Evolutionary conservation across 805 yeast species (phyloP), one percentile per base, ranked within the genome.

Genomic region (Kazachstania bromeliacearum): DNA sequence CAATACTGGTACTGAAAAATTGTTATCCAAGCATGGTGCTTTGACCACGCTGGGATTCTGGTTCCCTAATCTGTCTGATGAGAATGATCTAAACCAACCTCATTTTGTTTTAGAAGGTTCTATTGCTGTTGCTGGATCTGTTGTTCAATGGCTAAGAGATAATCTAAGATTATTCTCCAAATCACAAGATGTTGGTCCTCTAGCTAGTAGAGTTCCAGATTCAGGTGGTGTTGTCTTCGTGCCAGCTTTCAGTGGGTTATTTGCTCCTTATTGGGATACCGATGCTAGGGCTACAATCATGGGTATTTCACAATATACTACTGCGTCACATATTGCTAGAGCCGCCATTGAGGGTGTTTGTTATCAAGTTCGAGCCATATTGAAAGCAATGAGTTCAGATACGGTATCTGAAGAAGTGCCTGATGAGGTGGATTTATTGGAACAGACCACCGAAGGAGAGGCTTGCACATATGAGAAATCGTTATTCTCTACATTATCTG

Each of bases 321-420:
- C 80, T n/a, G 78, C 92, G 13, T 75, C 87, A 12, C 96, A 89
- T 62, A 79, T 88, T 53, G 94, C 94, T 7, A 73, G 96, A 46
- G 96, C 96, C 3, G 95, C 96, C 9, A 71, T 88, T 40, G 96
- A 89, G 58, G 96, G 96, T 45, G 89, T 85, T 28, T 88, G 96
- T 59, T 88, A 74, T 70, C 96, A 89, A 65, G 89, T 88, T 17
- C 68, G 94, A 42, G 95, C 94, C 19, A 85, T 88, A 51, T 69
- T 88, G 52, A 76, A 81, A 43, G 94, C 95, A 28, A 88, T 88
- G 96, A 78, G 80, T 30, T 68, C 74, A 38, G 96, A 87, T 59
- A 82, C 87, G 4, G 85, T 84, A 36, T 65, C 62, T 21, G 73
- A 38, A 12, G 27, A 26, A 23, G 8, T 12, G 5, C 24, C 37